Percentiles rank a stretch among this genome's conserved stretches.
Evolutionary conservation across 2,329 filamentous ascomycete genomes (phyloP).

Genomic region (Corynespora cassiicola): DNA sequence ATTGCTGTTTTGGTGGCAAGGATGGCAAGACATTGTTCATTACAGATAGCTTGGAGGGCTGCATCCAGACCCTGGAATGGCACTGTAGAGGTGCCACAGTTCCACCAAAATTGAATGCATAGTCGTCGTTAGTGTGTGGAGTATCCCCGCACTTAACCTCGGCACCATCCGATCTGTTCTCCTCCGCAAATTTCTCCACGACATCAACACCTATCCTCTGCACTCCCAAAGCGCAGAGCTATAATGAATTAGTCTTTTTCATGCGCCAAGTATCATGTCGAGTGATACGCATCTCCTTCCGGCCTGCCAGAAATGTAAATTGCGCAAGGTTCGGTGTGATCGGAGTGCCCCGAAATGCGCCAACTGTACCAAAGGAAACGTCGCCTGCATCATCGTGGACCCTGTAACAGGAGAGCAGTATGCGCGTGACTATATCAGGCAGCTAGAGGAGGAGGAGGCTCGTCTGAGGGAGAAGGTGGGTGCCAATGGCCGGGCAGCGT

Average conservation of each 20-base stretch:
- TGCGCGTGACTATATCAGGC: slow-evolving; percentile 18
- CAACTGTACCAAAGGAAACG: slow-evolving; percentile 16
- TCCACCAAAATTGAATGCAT: too few relatives aligned
- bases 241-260: too few relatives aligned
- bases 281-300: slow-evolving; percentile 9
- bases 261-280: slow-evolving; percentile 2
- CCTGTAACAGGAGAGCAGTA: slow-evolving; percentile 16
- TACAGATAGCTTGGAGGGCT: slow-evolving; percentile 50
- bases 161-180: too few relatives aligned
- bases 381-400: slow-evolving; percentile 21
- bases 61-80: slow-evolving; percentile 43
- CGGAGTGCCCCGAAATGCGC: slow-evolving; percentile 19
- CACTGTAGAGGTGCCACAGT: slow-evolving; percentile 30
- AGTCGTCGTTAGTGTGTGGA: too few relatives aligned
- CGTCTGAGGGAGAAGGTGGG: slow-evolving; percentile 2
- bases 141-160: too few relatives aligned
- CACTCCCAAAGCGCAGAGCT: too few relatives aligned
- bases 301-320: slow-evolving; percentile 20
- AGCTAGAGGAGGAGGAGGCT: slow-evolving; percentile 16
- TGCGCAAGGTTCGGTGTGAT: slow-evolving; percentile 21
- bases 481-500: neutral
- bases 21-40: slow-evolving; percentile 49
- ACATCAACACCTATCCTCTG: too few relatives aligned
- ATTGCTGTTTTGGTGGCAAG: slow-evolving; percentile 50
- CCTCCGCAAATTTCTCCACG: too few relatives aligned